Conservation (phyloP, 768 basidiomycete genomes). For the Filobasidium wieringae region DNA sequence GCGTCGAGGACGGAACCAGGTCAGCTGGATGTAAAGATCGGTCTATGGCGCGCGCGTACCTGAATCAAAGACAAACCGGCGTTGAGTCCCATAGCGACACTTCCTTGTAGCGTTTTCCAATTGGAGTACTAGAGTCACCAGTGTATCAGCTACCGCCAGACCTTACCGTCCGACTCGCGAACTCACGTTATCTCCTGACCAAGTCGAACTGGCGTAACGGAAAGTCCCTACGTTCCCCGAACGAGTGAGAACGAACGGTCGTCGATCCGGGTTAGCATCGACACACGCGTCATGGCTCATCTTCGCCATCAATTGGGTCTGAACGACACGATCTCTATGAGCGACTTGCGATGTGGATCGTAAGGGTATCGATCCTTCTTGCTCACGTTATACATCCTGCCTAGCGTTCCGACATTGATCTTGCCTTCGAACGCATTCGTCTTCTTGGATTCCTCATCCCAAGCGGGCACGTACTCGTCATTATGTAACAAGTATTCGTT, state of each 20-base stretch:
- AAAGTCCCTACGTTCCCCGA: constrained; percentile 35
- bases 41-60: background rate
- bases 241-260: constrained; percentile 35
- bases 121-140: constrained; percentile 9
- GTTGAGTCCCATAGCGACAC: constrained; percentile 32
- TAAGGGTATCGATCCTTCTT: background rate
- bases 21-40: background rate
- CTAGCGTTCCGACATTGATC: constrained; percentile 25
- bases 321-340: background rate
- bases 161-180: background rate
- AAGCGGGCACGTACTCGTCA: constrained; percentile 21
- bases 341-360: background rate
- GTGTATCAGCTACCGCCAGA: background rate
- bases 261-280: constrained; percentile 20
- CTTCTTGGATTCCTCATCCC: constrained; percentile 16
- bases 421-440: constrained; percentile 15
- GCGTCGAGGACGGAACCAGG: background rate
- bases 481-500: constrained; percentile 35
- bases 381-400: constrained; percentile 31
- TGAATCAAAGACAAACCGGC: constrained; percentile 32
- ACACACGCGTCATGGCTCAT: constrained; percentile 23
- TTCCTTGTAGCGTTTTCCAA: constrained; percentile 37
- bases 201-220: constrained; percentile 32
- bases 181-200: constrained; percentile 36
- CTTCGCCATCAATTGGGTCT: constrained; percentile 11